A percentile compares a stretch with the other conserved stretches of the same genome.
These are phyloP conservation scores for Rehmannia glutinosa DNA, from an alignment of 257 asterid genomes.

Conservation along the genomic window DNA sequence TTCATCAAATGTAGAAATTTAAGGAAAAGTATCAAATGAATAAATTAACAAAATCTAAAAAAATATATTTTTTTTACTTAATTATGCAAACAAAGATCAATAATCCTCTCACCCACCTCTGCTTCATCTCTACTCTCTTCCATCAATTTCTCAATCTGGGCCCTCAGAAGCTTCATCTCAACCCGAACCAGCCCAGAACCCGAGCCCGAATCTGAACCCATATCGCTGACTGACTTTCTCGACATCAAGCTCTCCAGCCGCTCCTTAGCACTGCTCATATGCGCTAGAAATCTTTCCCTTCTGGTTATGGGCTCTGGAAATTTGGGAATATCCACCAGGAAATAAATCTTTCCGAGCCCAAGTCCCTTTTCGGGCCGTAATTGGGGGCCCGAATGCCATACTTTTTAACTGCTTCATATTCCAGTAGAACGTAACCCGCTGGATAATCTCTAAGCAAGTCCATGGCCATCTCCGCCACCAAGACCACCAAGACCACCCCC, in stretches of 20 bases:
- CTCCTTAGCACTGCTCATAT: conserved; percentile 36
- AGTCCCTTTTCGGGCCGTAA: conserved; percentile 42
- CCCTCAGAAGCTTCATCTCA: conserved; percentile 59
- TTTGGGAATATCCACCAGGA: conserved; percentile 60
- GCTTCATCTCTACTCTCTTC: conserved; percentile 49
- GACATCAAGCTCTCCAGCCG: conserved; percentile 49
- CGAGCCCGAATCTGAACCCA: conserved; percentile 18
- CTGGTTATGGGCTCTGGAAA: conserved; percentile 36
- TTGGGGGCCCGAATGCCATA: conserved; percentile 58
- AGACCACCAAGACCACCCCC: too few relatives aligned
- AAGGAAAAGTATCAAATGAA: too few relatives aligned
- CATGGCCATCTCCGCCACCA: conserved; percentile 38
- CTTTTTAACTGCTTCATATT: conserved; percentile 42
- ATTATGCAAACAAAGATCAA: conserved; percentile 47
- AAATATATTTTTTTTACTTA: too few relatives aligned
- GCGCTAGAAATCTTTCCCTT: conserved; percentile 34
- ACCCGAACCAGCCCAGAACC: conserved; percentile 42
- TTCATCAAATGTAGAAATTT: too few relatives aligned
- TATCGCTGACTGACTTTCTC: conserved; percentile 26
- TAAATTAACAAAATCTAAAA: too few relatives aligned
- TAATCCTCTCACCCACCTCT: conserved; percentile 48
- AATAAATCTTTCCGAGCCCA: conserved; percentile 54
- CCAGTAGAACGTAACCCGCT: conserved; percentile 45
- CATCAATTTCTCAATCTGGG: conserved; percentile 39
- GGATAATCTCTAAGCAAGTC: conserved; percentile 61